A percentile compares a stretch with the other conserved stretches of the same genome.
These are phyloP conservation scores for Suhomyces emberorum DNA, from an alignment of 805 yeast genomes.

Conservation along the genomic window DNA sequence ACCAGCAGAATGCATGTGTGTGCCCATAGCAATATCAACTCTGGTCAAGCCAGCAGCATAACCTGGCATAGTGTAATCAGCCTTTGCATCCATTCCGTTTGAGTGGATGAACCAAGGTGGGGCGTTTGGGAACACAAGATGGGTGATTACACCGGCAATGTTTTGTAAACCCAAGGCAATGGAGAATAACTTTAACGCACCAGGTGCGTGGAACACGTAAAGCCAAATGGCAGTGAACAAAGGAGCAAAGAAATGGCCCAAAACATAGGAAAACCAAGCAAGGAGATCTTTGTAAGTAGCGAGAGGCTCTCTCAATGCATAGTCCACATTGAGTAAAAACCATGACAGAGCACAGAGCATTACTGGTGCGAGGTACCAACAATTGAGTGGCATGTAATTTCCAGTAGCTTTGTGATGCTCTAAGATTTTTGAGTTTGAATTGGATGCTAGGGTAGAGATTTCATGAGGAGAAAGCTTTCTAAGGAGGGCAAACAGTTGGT, in stretches of 20 bases:
- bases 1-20: constrained; percentile 56
- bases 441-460: constrained; percentile 5
- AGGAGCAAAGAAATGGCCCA: constrained; percentile 60
- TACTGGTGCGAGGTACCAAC: constrained; percentile 30
- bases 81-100: constrained; percentile 54
- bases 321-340: constrained; percentile 48
- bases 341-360: constrained; percentile 43
- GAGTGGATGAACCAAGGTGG: constrained; percentile 72
- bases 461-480: constrained; percentile 1
- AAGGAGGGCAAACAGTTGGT: constrained; percentile 7
- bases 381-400: constrained; percentile 16
- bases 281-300: constrained; percentile 47
- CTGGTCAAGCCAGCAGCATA: constrained; percentile 70
- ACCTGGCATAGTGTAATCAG: constrained; percentile 61
- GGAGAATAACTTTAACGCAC: constrained; percentile 51
- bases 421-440: constrained; percentile 4
- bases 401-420: not conserved
- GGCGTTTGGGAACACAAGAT: constrained; percentile 62
- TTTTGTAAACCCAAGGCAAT: constrained; percentile 60
- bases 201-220: constrained; percentile 67
- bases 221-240: constrained; percentile 60
- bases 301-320: constrained; percentile 40
- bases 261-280: constrained; percentile 63
- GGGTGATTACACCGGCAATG: constrained; percentile 57
- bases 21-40: constrained; percentile 61